phyloP scores from a whole-genome alignment of 192 early-diverging fungal species.

The Entomortierella lignicola region DNA sequence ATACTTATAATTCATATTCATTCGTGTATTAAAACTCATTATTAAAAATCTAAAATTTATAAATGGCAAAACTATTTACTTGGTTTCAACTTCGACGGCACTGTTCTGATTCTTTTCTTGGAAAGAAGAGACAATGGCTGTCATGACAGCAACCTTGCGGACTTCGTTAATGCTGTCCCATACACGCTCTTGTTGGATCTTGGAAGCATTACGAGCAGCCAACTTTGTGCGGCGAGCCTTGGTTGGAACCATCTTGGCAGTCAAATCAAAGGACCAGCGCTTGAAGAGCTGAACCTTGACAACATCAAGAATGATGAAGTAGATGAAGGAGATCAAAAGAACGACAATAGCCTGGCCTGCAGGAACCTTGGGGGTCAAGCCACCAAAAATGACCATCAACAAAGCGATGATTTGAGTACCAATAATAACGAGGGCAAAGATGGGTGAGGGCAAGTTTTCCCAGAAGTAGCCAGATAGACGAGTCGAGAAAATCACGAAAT shows the following conservation, averaged over 20 bases:
- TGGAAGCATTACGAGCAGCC: conserved; percentile 57
- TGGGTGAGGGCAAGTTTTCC: conserved; percentile 77
- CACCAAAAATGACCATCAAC: conserved; percentile 75
- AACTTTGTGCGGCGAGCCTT: conserved; percentile 68
- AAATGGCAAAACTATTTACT: conserved; percentile 2
- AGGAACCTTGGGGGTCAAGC: conserved; percentile 59
- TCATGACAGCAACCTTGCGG: conserved; percentile 45
- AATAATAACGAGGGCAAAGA: conserved; percentile 77
- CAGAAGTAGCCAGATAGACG: conserved; percentile 82
- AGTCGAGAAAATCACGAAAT: conserved; percentile 91
- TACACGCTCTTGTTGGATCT: conserved; percentile 59
- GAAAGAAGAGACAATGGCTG: conserved; percentile 34
- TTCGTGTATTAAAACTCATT: too few species aligned
- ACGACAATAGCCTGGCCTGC: conserved; percentile 75
- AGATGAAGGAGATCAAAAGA: conserved; percentile 73
- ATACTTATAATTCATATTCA: too few species aligned
- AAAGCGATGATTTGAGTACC: conserved; percentile 88
- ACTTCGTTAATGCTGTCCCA: conserved; percentile 42
- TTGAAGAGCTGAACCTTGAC: conserved; percentile 86
- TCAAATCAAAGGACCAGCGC: conserved; percentile 86
- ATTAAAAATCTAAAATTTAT: background rate
- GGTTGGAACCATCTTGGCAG: conserved; percentile 82
- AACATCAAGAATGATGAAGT: conserved; percentile 81
- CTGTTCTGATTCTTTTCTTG: conserved; percentile 13
- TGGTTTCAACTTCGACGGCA: background rate